phyloP scores from a whole-genome alignment of 768 basidiomycete genomes.

The Suillus decipiens region DNA sequence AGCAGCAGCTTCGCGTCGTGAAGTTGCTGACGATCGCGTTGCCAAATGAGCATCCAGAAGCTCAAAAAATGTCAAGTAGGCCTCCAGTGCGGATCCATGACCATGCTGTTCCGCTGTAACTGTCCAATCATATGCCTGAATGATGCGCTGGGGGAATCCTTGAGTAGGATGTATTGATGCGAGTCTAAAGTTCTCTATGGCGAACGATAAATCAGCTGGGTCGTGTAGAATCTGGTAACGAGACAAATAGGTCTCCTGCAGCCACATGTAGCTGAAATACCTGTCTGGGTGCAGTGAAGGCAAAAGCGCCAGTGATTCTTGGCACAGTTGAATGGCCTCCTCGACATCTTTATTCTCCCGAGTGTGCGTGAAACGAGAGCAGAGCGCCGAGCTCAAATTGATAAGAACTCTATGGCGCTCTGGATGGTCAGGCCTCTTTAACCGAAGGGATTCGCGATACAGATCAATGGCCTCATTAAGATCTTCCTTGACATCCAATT shows the following conservation, averaged over 20 bases:
- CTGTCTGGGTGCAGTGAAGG: neutral
- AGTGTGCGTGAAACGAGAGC: constrained; percentile 14
- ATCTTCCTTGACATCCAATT: constrained; percentile 14
- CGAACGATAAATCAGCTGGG: constrained; percentile 16
- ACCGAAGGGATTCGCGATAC: constrained; percentile 15
- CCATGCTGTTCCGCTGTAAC: neutral
- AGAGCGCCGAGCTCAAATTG: constrained; percentile 18
- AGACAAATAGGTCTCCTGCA: constrained; percentile 20
- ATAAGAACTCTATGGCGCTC: constrained; percentile 7
- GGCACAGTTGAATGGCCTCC: constrained; percentile 19
- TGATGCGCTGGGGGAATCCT: neutral
- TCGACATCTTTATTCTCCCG: constrained; percentile 22
- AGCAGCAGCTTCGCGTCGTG: too few relatives aligned
- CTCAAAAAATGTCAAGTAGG: neutral
- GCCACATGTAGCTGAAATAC: neutral
- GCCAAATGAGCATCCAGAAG: too few relatives aligned
- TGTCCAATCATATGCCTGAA: neutral
- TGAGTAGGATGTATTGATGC: constrained; percentile 14
- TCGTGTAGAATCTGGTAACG: constrained; percentile 24
- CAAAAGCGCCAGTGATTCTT: constrained; percentile 4
- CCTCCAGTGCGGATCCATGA: constrained; percentile 6
- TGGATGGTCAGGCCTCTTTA: constrained; percentile 11
- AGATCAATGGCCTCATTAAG: constrained; percentile 19
- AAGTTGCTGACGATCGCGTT: too few relatives aligned
- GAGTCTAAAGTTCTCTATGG: constrained; percentile 25